These are phyloP conservation scores for Hypoxylon sp. DNA, from an alignment of 2,329 filamentous ascomycete species.

Conservation along the genomic window DNA sequence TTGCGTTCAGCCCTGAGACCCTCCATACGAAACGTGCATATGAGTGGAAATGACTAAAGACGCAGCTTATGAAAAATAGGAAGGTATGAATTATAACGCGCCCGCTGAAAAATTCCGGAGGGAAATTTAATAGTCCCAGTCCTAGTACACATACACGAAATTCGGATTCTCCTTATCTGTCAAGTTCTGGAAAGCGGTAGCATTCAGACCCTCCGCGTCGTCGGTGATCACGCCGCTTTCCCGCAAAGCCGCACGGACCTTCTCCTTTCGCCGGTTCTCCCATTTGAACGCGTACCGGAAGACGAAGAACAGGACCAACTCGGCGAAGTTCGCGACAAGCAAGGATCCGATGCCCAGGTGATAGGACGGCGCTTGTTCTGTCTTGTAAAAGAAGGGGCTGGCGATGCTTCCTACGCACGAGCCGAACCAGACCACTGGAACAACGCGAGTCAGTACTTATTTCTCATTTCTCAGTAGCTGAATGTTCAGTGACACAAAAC, in stretches of 20 bases:
- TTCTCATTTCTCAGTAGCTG: neutral
- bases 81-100: neutral
- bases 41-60: neutral
- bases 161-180: constrained; percentile 31
- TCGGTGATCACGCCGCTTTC: constrained; percentile 20
- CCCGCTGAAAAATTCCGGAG: neutral
- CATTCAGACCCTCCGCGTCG: constrained; percentile 14
- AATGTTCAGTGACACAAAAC: neutral
- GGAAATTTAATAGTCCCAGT: too few relatives aligned
- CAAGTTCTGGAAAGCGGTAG: constrained; percentile 26
- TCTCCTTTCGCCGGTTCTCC: constrained; percentile 25
- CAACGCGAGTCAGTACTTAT: neutral
- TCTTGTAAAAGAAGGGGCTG: constrained; percentile 23
- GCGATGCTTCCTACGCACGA: constrained; percentile 22
- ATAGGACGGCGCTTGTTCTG: constrained; percentile 18
- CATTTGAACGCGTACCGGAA: constrained; percentile 27
- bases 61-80: neutral
- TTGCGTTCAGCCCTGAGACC: neutral
- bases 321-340: constrained; percentile 24
- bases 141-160: constrained; percentile 30
- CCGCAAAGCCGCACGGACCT: constrained; percentile 17
- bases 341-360: constrained; percentile 28
- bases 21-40: neutral
- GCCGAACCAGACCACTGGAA: constrained; percentile 24
- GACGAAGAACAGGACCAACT: constrained; percentile 25